A percentile compares a stretch with the other conserved stretches of the same genome.
Conservation (phyloP, 164 flowering plant species). For the Buxus sempervirens region DNA sequence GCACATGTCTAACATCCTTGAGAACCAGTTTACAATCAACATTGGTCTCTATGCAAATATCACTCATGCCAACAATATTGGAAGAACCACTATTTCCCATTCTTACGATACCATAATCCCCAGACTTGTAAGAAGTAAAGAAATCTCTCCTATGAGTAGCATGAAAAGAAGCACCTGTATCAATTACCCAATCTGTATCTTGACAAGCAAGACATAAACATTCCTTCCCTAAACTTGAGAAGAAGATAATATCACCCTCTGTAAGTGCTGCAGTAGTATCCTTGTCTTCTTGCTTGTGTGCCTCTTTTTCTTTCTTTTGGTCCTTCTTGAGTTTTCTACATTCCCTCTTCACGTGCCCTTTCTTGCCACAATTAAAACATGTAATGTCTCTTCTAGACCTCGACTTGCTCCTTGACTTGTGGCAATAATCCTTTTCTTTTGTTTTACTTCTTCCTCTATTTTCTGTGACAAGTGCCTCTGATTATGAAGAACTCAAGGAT, state of each 20-base stretch:
- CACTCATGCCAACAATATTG: neutral
- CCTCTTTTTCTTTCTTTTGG: neutral
- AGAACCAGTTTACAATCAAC: neutral
- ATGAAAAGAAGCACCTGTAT: neutral
- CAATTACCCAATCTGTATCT: neutral
- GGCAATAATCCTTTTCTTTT: neutral
- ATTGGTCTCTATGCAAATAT: neutral
- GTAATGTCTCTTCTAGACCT: neutral
- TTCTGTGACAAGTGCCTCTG: neutral
- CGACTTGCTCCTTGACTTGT: neutral
- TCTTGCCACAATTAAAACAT: neutral
- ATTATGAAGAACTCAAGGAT: neutral
- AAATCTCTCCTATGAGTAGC: neutral
- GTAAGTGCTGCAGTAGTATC: neutral
- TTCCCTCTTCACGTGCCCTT: neutral
- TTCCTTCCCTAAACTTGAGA: neutral
- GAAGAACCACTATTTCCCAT: neutral
- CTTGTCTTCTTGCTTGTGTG: neutral
- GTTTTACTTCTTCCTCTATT: neutral
- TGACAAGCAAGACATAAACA: neutral
- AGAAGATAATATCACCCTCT: neutral
- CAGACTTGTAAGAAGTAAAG: neutral
- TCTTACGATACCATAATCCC: neutral
- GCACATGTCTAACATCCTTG: neutral
- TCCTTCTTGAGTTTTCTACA: neutral